Evolutionary conservation across 306 rosid species (phyloP).

Genomic region (apple (Malus domestica)): DNA sequence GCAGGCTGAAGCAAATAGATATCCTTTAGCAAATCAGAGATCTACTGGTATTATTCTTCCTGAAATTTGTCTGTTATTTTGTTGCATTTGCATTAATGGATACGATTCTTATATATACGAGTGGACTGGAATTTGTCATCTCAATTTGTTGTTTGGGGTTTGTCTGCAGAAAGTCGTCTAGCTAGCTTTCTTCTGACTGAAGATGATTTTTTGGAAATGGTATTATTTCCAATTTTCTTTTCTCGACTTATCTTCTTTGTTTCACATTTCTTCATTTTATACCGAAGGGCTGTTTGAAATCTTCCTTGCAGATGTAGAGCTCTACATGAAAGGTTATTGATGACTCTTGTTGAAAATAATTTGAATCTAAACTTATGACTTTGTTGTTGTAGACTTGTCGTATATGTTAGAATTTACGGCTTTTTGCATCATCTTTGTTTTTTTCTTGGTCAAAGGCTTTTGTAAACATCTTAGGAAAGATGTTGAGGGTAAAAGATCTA

Average conservation of each 20-base stretch:
- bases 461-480: too few relatives aligned
- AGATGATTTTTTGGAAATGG: constrained; percentile 77
- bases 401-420: neutral
- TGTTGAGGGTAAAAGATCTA: neutral
- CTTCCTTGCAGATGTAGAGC: neutral
- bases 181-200: constrained; percentile 53
- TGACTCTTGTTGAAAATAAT: neutral
- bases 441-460: too few relatives aligned
- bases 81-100: constrained; percentile 24
- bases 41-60: constrained; percentile 24
- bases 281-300: neutral
- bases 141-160: constrained; percentile 41
- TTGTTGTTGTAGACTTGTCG: neutral
- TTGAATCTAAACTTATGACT: too few relatives aligned
- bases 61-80: constrained; percentile 23
- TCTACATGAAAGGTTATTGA: neutral
- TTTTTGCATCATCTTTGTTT: neutral
- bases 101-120: constrained; percentile 23
- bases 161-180: constrained; percentile 43
- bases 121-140: constrained; percentile 36
- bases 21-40: constrained; percentile 38
- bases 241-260: neutral
- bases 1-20: constrained; percentile 38
- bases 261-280: neutral
- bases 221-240: constrained; percentile 5